phyloP scores from a whole-genome alignment of 495 filamentous ascomycete species.

The Xylaria cubensis region DNA sequence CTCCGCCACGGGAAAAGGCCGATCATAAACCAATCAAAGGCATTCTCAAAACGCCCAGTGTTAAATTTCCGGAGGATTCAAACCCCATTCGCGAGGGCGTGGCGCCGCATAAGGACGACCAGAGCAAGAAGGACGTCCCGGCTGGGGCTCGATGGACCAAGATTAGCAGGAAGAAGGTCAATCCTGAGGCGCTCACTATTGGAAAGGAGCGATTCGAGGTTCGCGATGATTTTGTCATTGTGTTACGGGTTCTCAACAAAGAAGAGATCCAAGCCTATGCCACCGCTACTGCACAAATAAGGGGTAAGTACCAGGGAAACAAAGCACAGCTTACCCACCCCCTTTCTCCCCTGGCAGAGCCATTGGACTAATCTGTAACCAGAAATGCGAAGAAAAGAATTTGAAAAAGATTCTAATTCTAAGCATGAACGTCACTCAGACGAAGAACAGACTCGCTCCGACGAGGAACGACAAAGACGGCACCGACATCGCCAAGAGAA shows the following conservation, averaged over 20 bases:
- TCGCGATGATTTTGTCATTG: constrained; percentile 82
- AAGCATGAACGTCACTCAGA: constrained; percentile 36
- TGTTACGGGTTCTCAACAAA: constrained; percentile 76
- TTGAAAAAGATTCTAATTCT: constrained; percentile 40
- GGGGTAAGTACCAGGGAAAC: constrained; percentile 61
- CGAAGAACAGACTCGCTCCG: constrained; percentile 38
- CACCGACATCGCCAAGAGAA: constrained; percentile 41
- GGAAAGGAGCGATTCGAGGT: constrained; percentile 84
- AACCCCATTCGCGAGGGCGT: constrained; percentile 86
- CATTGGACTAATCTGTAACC: constrained; percentile 16
- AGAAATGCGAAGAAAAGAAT: constrained; percentile 50
- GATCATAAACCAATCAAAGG: constrained; percentile 63
- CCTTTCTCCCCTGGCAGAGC: neutral
- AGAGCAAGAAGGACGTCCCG: constrained; percentile 72
- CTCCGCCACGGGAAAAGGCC: constrained; percentile 58
- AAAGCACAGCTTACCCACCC: neutral
- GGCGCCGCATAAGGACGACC: constrained; percentile 82
- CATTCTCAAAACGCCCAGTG: constrained; percentile 73
- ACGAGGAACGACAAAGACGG: constrained; percentile 37
- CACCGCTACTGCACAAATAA: constrained; percentile 73
- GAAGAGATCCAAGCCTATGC: constrained; percentile 85
- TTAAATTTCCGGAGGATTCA: constrained; percentile 80
- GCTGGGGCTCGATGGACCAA: constrained; percentile 86
- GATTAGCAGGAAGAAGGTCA: constrained; percentile 82
- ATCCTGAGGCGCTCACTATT: constrained; percentile 76